Conservation (phyloP, 768 basidiomycete genomes). For the Gymnopilus junonius region DNA sequence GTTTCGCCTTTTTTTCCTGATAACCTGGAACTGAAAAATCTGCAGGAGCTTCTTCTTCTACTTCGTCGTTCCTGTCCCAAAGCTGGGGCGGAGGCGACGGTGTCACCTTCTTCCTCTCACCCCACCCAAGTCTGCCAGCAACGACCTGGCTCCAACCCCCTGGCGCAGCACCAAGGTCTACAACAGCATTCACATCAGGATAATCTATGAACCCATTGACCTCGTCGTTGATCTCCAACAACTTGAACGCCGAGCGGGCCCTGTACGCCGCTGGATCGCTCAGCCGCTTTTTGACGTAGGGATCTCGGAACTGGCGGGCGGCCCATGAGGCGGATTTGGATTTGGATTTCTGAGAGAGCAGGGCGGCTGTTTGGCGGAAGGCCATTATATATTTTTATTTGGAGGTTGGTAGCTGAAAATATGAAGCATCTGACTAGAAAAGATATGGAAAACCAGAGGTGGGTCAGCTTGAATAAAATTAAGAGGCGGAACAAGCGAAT, state of each 20-base stretch:
- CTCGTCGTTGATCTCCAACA: constrained; percentile 73
- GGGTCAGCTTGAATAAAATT: background rate
- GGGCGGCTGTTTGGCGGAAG: constrained; percentile 17
- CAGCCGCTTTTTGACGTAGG: constrained; percentile 64
- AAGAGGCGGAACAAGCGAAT: background rate
- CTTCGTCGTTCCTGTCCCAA: background rate
- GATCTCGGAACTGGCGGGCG: constrained; percentile 69
- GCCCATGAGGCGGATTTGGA: constrained; percentile 67
- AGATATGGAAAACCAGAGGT: background rate
- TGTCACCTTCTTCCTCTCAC: constrained; percentile 6
- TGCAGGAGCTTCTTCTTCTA: background rate
- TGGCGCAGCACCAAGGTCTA: constrained; percentile 92
- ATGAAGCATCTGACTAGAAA: constrained; percentile 3
- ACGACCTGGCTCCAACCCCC: constrained; percentile 95
- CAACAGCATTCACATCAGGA: constrained; percentile 61
- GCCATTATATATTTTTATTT: constrained; percentile 8
- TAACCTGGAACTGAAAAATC: background rate
- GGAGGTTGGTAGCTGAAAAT: background rate
- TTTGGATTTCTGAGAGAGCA: constrained; percentile 30
- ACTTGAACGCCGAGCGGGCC: constrained; percentile 91
- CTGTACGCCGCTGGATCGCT: constrained; percentile 57
- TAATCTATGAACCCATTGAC: constrained; percentile 56
- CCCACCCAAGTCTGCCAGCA: constrained; percentile 63
- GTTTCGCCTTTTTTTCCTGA: background rate
- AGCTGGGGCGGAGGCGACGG: background rate